Percentiles rank a stretch among this genome's conserved stretches.
phyloP scores from a whole-genome alignment of 2,329 filamentous ascomycete genomes.

The Rhinocladiella similis region DNA sequence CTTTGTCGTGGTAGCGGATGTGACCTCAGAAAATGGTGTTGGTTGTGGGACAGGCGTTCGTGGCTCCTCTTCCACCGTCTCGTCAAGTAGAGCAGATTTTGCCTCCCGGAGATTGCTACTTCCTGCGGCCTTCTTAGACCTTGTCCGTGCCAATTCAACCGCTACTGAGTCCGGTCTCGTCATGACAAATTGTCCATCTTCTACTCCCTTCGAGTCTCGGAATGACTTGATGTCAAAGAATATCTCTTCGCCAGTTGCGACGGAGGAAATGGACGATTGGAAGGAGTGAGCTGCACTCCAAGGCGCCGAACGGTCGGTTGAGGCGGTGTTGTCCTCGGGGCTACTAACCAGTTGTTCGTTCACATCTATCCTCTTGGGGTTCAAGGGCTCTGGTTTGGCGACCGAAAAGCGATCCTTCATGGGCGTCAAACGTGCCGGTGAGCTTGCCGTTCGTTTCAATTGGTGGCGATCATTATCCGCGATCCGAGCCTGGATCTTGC shows the following conservation, averaged over 20 bases:
- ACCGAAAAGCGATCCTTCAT: constrained; percentile 17
- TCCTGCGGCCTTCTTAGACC: constrained; percentile 14
- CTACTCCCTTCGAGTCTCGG: constrained; percentile 27
- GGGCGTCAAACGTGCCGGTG: constrained; percentile 27
- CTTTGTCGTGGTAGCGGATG: constrained; percentile 14
- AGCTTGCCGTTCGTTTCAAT: constrained; percentile 24
- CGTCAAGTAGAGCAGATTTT: constrained; percentile 1
- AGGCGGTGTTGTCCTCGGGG: constrained; percentile 26
- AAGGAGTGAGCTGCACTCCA: constrained; percentile 25
- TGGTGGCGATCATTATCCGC: constrained; percentile 3
- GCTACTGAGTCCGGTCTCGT: constrained; percentile 26
- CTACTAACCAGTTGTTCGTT: constrained; percentile 14
- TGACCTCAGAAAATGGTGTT: neutral
- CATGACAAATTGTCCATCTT: constrained; percentile 30
- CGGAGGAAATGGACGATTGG: constrained; percentile 24
- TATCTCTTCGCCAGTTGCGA: constrained; percentile 27
- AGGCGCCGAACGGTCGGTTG: constrained; percentile 18
- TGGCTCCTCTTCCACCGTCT: neutral
- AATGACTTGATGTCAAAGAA: constrained; percentile 31
- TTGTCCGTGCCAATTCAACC: constrained; percentile 27
- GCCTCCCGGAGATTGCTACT: constrained; percentile 9
- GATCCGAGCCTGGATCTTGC: constrained; percentile 10
- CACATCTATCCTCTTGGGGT: constrained; percentile 7
- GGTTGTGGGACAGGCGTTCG: neutral
- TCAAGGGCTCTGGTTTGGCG: constrained; percentile 16